These are phyloP conservation scores for Lentinula aciculospora DNA, from an alignment of 768 basidiomycete genomes.

Conservation along the genomic window DNA sequence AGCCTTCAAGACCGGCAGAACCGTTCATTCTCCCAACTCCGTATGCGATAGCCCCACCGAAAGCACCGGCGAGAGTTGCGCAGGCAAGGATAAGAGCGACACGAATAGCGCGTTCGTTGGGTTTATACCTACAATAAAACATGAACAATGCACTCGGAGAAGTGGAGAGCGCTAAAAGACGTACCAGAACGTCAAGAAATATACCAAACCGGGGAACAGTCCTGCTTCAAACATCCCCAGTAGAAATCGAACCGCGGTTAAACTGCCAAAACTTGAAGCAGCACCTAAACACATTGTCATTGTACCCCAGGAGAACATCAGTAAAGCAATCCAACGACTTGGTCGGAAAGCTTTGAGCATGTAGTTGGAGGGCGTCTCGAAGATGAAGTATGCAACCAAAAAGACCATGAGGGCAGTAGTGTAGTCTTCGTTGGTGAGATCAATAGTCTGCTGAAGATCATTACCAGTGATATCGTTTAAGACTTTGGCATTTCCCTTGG, in stretches of 20 bases:
- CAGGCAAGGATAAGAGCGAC: conserved; percentile 23
- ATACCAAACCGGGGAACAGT: conserved; percentile 35
- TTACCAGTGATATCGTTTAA: conserved; percentile 25
- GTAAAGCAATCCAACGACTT: conserved; percentile 31
- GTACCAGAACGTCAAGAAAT: conserved; percentile 43
- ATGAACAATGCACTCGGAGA: background rate
- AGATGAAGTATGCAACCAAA: conserved; percentile 31
- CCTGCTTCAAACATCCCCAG: conserved; percentile 38
- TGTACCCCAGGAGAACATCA: conserved; percentile 34
- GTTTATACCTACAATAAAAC: conserved; percentile 3
- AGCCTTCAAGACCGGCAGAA: conserved; percentile 14
- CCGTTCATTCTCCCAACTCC: conserved; percentile 24
- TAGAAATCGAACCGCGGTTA: conserved; percentile 36
- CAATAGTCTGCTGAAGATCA: conserved; percentile 21
- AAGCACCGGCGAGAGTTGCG: conserved; percentile 29
- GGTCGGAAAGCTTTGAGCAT: conserved; percentile 31
- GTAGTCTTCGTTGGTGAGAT: conserved; percentile 24
- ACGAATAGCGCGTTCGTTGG: conserved; percentile 13
- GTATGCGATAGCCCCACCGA: conserved; percentile 28
- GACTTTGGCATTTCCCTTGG: conserved; percentile 23
- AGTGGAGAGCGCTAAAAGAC: background rate
- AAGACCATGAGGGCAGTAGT: conserved; percentile 32
- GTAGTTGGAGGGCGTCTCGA: conserved; percentile 35
- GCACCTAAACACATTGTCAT: conserved; percentile 31
- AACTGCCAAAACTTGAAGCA: conserved; percentile 28